Conservation (phyloP, 2,329 filamentous ascomycete genomes). For the Cordyceps cateniannulata region DNA sequence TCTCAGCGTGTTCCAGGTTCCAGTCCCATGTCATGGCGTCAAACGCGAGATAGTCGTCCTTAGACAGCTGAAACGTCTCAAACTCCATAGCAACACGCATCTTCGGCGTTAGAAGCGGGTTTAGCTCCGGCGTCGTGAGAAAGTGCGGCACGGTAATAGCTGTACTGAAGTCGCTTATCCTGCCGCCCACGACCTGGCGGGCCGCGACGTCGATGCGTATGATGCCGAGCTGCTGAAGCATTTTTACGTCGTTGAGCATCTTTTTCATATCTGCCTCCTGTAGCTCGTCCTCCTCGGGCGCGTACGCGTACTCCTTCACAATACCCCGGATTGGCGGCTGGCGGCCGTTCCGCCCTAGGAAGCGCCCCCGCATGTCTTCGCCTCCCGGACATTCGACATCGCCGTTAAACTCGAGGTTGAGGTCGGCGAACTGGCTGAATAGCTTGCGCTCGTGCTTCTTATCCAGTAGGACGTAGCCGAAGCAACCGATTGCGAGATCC, state of each 20-base stretch:
- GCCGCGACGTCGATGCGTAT: not conserved
- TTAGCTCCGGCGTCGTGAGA: not conserved
- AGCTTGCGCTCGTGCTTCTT: not conserved
- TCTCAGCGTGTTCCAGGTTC: too few relatives aligned
- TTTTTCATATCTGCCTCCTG: not conserved
- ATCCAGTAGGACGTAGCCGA: not conserved
- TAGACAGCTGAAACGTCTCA: not conserved
- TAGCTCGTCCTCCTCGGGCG: not conserved
- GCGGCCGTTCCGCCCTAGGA: not conserved
- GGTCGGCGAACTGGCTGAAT: not conserved
- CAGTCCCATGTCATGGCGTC: too few relatives aligned
- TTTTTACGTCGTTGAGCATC: not conserved
- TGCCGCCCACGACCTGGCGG: not conserved
- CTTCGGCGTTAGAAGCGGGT: not conserved
- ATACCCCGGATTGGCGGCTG: not conserved
- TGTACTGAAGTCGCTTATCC: not conserved
- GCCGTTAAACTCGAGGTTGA: not conserved
- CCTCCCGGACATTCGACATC: accelerated
- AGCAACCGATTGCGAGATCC: not conserved
- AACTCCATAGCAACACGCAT: not conserved
- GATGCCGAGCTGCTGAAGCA: not conserved
- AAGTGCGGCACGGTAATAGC: not conserved
- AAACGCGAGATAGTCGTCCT: not conserved
- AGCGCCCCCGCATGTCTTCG: not conserved
- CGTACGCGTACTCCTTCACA: not conserved